Evolutionary conservation across 169 alveolate species (phyloP).

Genomic region (Cryptosporidium viatorum): DNA sequence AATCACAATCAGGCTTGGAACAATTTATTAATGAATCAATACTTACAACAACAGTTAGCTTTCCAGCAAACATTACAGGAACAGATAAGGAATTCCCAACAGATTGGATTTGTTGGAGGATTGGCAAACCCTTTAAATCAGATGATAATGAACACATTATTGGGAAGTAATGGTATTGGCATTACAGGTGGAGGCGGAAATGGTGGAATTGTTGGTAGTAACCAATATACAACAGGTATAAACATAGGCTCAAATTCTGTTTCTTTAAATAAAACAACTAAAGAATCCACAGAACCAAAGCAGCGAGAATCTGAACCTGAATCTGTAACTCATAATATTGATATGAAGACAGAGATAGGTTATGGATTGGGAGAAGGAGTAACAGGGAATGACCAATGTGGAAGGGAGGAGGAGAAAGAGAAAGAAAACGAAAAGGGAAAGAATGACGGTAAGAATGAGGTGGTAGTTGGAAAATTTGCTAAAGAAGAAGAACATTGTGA

Average conservation of each 20-base stretch:
- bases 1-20: slow-evolving; percentile 11
- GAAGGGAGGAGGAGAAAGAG: no score
- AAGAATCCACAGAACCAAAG: no score
- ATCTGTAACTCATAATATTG: no score
- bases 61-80: slow-evolving; percentile 70
- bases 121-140: slow-evolving; percentile 19
- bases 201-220: background rate
- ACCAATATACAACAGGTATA: background rate
- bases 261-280: no score
- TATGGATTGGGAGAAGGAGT: no score
- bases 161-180: background rate
- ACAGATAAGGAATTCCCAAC: slow-evolving; percentile 25
- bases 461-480: background rate
- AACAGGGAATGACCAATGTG: no score
- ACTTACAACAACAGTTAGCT: slow-evolving; percentile 52
- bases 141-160: slow-evolving; percentile 2
- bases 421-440: background rate
- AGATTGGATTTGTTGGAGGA: background rate
- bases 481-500: background rate
- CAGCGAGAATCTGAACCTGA: no score
- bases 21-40: slow-evolving; percentile 50
- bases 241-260: no score
- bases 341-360: no score
- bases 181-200: background rate
- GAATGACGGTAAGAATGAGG: background rate